Evolutionary conservation across 2,329 filamentous ascomycete species (phyloP).

Genomic region (Clonostachys rhizophaga): DNA sequence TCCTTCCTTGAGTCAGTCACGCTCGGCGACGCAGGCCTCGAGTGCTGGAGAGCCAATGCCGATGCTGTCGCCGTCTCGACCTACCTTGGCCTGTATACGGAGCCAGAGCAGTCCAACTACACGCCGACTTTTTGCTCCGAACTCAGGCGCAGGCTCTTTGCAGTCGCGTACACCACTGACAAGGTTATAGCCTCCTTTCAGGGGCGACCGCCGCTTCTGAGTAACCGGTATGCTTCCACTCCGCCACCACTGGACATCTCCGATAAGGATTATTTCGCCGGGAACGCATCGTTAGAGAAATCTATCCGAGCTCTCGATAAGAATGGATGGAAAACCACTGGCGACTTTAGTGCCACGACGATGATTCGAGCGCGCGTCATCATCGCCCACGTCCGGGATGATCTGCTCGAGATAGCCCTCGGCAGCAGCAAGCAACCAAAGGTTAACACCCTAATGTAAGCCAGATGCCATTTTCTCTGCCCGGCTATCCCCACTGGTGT

Average conservation of each 20-base stretch:
- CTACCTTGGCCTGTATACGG: constrained; percentile 18
- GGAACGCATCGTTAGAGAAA: constrained; percentile 5
- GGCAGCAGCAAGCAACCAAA: constrained; percentile 3
- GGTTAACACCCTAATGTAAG: constrained; percentile 10
- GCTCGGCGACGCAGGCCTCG: constrained; percentile 24
- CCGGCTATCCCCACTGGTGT: not conserved
- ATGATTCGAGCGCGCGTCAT: constrained; percentile 13
- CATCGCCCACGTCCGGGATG: constrained; percentile 14
- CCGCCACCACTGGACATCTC: constrained; percentile 49
- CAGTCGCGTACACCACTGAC: constrained; percentile 35
- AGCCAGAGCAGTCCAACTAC: constrained; percentile 8
- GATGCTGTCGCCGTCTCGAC: constrained; percentile 20
- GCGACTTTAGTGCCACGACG: constrained; percentile 20
- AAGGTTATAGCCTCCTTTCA: constrained; percentile 46
- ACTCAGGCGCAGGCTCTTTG: constrained; percentile 23
- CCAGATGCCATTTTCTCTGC: not conserved
- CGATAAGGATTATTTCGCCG: constrained; percentile 40
- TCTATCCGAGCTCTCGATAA: constrained; percentile 14
- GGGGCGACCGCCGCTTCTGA: constrained; percentile 48
- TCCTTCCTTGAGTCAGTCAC: constrained; percentile 22
- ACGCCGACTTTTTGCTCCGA: constrained; percentile 20
- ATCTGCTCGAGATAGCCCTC: not conserved
- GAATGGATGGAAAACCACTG: constrained; percentile 30
- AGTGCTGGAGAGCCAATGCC: constrained; percentile 23
- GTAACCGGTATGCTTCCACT: constrained; percentile 46